Evolutionary conservation across 352 stramenopile species (phyloP).

Genomic region (Globisporangium canariense): DNA sequence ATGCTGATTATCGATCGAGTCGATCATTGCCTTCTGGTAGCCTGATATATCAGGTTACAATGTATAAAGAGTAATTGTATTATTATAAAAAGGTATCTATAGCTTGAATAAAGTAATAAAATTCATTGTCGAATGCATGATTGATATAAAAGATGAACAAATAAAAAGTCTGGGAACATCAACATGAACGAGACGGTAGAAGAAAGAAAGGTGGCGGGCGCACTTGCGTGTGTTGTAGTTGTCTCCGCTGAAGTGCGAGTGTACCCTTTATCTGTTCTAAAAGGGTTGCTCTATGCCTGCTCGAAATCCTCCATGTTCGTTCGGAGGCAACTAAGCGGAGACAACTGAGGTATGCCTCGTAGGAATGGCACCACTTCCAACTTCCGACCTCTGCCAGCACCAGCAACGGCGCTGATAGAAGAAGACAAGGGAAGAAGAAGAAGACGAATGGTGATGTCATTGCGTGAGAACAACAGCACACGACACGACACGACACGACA

Average conservation of each 20-base stretch:
- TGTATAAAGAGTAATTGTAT: neutral
- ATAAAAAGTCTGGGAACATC: neutral
- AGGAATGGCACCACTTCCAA: too few species aligned
- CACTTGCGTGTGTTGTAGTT: constrained; percentile 3
- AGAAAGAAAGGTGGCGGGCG: constrained; percentile 5
- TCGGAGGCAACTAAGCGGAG: too few species aligned
- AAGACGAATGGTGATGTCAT: too few species aligned
- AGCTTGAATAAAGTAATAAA: neutral
- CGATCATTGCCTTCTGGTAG: neutral
- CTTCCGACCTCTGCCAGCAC: too few species aligned
- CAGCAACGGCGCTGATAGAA: too few species aligned
- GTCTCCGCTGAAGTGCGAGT: constrained; percentile 8
- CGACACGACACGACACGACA: too few species aligned
- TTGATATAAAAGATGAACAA: neutral
- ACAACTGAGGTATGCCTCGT: too few species aligned
- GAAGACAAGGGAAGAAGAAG: too few species aligned
- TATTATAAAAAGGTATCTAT: neutral
- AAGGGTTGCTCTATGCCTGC: neutral
- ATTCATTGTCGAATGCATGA: neutral
- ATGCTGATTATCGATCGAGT: neutral
- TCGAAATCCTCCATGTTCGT: neutral
- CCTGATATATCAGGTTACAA: neutral
- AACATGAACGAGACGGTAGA: constrained; percentile 1
- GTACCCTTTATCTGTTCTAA: constrained; percentile 2
- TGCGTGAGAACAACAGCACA: too few species aligned